A percentile compares a stretch with the other conserved stretches of the same genome.
These are phyloP conservation scores for Spongospora subterranea DNA, from an alignment of 208 protist species.

Conservation along the genomic window DNA sequence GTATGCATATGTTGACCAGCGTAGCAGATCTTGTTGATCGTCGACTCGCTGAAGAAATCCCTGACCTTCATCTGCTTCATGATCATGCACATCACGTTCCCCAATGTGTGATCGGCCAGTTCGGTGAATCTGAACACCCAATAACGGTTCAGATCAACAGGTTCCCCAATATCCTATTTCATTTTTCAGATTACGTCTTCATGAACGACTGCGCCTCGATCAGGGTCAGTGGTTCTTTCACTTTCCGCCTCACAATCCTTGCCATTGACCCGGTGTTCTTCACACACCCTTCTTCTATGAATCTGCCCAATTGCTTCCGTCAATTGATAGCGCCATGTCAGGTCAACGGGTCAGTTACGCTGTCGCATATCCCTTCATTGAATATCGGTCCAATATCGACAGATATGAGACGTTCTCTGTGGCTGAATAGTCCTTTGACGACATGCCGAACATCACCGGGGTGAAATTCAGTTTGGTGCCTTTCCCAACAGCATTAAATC, in stretches of 20 bases:
- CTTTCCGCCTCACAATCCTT: not conserved
- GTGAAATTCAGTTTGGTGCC: conserved; percentile 54
- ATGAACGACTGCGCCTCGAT: not conserved
- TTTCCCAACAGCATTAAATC: conserved; percentile 42
- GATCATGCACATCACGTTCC: conserved; percentile 46
- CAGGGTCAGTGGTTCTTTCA: not conserved
- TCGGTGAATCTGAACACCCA: not conserved
- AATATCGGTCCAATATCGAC: conserved; percentile 12
- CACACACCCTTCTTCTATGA: conserved; percentile 42
- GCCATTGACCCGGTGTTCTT: conserved; percentile 48
- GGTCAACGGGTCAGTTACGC: not conserved
- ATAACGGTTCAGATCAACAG: not conserved
- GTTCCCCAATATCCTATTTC: not conserved
- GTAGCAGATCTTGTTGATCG: conserved; percentile 32
- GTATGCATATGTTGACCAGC: conserved; percentile 33
- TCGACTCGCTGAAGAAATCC: conserved; percentile 37
- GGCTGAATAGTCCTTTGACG: not conserved
- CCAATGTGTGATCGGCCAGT: not conserved
- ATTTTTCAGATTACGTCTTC: not conserved
- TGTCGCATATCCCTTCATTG: not conserved
- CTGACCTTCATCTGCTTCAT: conserved; percentile 1
- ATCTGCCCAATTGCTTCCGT: not conserved
- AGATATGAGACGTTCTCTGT: not conserved
- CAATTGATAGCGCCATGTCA: not conserved
- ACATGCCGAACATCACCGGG: conserved; percentile 24